A percentile compares a stretch with the other conserved stretches of the same genome.
Evolutionary conservation across 1,139 yeast genomes (phyloP).

Genomic region (Ogataea hybrid): DNA sequence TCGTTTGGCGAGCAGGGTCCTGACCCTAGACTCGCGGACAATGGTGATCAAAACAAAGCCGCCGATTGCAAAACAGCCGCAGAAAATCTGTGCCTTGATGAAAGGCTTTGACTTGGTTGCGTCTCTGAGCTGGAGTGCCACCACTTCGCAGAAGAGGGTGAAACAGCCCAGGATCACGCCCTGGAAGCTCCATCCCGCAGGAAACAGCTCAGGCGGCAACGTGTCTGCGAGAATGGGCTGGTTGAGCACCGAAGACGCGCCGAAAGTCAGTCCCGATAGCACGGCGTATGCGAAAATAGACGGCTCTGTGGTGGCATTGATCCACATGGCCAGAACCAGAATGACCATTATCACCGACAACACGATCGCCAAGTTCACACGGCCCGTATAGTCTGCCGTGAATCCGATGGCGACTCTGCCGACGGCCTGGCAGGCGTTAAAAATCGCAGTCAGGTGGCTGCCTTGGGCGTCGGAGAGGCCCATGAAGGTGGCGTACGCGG

Average conservation of each 20-base stretch:
- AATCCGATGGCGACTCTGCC: constrained; percentile 55
- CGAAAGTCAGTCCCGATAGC: constrained; percentile 39
- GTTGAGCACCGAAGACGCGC: constrained; percentile 44
- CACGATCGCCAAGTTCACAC: constrained; percentile 41
- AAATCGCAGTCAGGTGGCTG: constrained; percentile 46
- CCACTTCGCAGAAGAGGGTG: constrained; percentile 40
- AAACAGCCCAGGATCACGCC: constrained; percentile 49
- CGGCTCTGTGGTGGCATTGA: constrained; percentile 39
- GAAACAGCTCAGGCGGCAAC: constrained; percentile 44
- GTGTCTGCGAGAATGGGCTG: constrained; percentile 38
- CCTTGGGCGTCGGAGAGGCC: constrained; percentile 50
- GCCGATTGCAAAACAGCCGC: constrained; percentile 47
- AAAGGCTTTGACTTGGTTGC: constrained; percentile 39
- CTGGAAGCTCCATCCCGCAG: constrained; percentile 60
- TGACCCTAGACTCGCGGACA: constrained; percentile 34
- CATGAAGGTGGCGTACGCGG: constrained; percentile 49
- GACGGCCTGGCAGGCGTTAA: constrained; percentile 51
- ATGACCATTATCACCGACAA: constrained; percentile 37
- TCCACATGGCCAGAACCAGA: constrained; percentile 47
- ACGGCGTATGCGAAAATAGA: constrained; percentile 38
- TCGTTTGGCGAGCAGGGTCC: not conserved
- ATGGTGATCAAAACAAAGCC: constrained; percentile 33
- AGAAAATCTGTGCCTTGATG: constrained; percentile 54
- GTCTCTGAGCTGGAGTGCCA: constrained; percentile 42
- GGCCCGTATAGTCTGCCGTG: constrained; percentile 46